phyloP scores from a whole-genome alignment of 345 rosid genomes.

The Luvunga scandens region DNA sequence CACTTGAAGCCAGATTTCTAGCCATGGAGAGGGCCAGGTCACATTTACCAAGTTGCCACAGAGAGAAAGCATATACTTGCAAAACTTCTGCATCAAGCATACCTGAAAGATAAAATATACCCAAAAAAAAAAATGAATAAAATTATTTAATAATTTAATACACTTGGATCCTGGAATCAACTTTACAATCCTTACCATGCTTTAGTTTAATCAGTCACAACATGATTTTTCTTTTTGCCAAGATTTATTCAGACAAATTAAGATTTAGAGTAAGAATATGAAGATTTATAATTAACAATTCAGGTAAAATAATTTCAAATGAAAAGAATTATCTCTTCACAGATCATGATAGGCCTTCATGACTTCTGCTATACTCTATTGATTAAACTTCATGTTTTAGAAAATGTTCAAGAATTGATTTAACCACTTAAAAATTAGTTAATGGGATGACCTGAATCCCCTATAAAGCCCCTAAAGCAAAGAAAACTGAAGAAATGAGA shows the following conservation, averaged over 20 bases:
- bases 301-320: neutral
- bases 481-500: neutral
- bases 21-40: slow-evolving; percentile 62
- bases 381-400: neutral
- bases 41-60: slow-evolving; percentile 78
- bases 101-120: slow-evolving; percentile 38
- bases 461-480: neutral
- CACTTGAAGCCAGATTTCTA: slow-evolving; percentile 52
- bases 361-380: neutral
- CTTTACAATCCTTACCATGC: neutral
- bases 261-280: neutral
- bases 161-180: slow-evolving; percentile 4
- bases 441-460: neutral
- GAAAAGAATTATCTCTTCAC: neutral
- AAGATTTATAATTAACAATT: neutral
- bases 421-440: neutral
- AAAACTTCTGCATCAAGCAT: slow-evolving; percentile 66
- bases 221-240: neutral
- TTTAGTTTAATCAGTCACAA: neutral
- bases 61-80: slow-evolving; percentile 78
- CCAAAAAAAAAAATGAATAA: neutral
- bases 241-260: neutral
- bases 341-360: neutral
- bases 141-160: slow-evolving; percentile 7
- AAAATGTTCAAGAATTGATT: neutral